Percentiles rank a stretch among this genome's conserved stretches.
These are phyloP conservation scores for Aspergillus sp. DNA, from an alignment of 2,329 filamentous ascomycete genomes.

Conservation along the genomic window DNA sequence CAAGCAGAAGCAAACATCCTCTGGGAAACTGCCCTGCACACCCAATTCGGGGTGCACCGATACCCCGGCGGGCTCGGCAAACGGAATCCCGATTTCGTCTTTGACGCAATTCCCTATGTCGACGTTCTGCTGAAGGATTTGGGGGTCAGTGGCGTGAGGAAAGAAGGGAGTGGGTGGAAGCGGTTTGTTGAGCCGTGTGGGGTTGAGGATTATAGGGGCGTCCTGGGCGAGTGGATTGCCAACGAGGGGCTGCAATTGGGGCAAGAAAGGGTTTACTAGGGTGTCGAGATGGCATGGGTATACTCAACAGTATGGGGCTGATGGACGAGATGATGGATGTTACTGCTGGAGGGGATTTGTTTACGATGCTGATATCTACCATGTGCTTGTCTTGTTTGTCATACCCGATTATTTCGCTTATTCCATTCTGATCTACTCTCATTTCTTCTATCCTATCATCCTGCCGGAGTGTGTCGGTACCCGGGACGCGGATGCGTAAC, in stretches of 20 bases:
- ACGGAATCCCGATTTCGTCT: conserved; percentile 66
- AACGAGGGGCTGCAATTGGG: not conserved
- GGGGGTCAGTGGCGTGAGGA: conserved; percentile 56
- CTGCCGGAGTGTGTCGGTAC: not conserved
- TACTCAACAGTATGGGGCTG: too few relatives aligned
- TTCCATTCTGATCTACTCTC: not conserved
- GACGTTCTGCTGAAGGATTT: conserved; percentile 71
- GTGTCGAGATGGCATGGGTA: not conserved
- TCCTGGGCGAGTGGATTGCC: conserved; percentile 47
- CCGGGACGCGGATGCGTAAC: not conserved
- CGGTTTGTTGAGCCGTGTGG: conserved; percentile 45
- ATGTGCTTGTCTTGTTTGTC: not conserved
- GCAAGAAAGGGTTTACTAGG: not conserved
- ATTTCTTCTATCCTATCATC: not conserved
- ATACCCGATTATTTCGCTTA: not conserved
- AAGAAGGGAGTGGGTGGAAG: conserved; percentile 33
- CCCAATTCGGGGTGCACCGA: conserved; percentile 71
- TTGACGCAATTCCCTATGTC: conserved; percentile 75
- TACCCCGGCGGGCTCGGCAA: conserved; percentile 65
- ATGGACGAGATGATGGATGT: too few relatives aligned
- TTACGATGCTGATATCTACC: not conserved
- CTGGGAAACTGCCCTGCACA: conserved; percentile 65
- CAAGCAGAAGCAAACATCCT: conserved; percentile 41
- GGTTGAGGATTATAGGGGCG: conserved; percentile 44
- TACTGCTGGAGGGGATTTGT: not conserved